phyloP scores from a whole-genome alignment of 2,329 filamentous ascomycete species.

The Emergomyces orientalis region DNA sequence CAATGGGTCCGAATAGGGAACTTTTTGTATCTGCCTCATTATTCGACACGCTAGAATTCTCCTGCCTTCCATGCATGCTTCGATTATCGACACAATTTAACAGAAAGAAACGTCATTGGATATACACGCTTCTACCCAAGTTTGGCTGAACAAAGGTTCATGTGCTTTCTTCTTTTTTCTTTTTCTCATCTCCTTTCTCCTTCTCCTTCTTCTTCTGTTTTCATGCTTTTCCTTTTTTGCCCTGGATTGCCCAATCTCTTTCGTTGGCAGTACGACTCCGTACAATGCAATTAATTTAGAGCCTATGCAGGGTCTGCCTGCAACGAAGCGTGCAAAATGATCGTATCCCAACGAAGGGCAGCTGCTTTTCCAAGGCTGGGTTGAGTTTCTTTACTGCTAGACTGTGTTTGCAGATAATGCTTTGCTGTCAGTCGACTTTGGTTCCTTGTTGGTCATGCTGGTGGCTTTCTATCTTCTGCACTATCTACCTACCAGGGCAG shows the following conservation, averaged over 20 bases:
- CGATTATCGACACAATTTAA: not conserved
- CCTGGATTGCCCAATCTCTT: not conserved
- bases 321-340: slow-evolving; percentile 3
- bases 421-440: not conserved
- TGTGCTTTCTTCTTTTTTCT: not conserved
- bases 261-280: not conserved
- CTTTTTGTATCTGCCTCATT: not conserved
- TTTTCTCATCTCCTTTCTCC: not conserved
- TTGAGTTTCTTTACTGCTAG: not conserved
- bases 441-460: not conserved
- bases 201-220: not conserved
- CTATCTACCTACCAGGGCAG: not conserved
- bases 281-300: not conserved
- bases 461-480: not conserved
- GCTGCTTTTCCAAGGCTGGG: not conserved
- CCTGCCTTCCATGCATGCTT: slow-evolving; percentile 1
- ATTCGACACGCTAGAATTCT: not conserved
- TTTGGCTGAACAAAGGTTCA: not conserved
- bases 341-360: not conserved
- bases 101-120: not conserved
- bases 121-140: not conserved
- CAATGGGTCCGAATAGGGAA: not conserved
- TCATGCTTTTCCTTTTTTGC: not conserved
- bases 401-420: not conserved
- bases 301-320: not conserved